Conservation (phyloP, 2,329 filamentous ascomycete genomes). For the Nemania sp. region DNA sequence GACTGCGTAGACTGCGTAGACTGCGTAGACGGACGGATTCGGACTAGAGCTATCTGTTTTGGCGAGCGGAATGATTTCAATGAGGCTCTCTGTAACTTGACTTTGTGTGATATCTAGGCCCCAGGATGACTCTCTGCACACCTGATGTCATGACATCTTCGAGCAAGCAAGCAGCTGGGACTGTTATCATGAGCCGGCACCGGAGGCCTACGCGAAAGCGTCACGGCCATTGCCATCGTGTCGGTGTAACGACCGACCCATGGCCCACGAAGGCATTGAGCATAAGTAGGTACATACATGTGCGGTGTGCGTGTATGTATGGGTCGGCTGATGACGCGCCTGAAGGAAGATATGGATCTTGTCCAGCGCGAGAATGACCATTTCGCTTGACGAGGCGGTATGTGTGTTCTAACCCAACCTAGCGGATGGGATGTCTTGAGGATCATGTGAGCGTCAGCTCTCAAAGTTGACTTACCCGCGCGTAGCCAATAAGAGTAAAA, state of each 20-base stretch:
- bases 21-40: conserved; percentile 42
- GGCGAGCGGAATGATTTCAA: conserved; percentile 58
- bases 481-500: too few species aligned
- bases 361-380: conserved; percentile 48
- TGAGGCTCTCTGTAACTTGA: conserved; percentile 59
- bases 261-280: conserved; percentile 53
- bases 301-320: conserved; percentile 52
- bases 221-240: conserved; percentile 48
- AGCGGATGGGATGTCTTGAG: conserved; percentile 9
- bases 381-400: conserved; percentile 31
- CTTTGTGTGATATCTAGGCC: conserved; percentile 51
- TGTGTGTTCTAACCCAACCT: conserved; percentile 21
- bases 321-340: conserved; percentile 56
- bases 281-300: conserved; percentile 57
- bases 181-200: conserved; percentile 52
- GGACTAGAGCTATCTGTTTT: conserved; percentile 53
- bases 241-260: conserved; percentile 57
- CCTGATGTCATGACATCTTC: conserved; percentile 61
- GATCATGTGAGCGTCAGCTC: conserved; percentile 12
- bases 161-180: conserved; percentile 42
- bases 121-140: conserved; percentile 45
- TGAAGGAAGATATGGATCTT: conserved; percentile 47
- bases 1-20: conserved; percentile 42
- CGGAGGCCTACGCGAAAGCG: conserved; percentile 48
- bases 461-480: not conserved